phyloP scores from a whole-genome alignment of 306 rosid genomes.

The Comarum palustre region DNA sequence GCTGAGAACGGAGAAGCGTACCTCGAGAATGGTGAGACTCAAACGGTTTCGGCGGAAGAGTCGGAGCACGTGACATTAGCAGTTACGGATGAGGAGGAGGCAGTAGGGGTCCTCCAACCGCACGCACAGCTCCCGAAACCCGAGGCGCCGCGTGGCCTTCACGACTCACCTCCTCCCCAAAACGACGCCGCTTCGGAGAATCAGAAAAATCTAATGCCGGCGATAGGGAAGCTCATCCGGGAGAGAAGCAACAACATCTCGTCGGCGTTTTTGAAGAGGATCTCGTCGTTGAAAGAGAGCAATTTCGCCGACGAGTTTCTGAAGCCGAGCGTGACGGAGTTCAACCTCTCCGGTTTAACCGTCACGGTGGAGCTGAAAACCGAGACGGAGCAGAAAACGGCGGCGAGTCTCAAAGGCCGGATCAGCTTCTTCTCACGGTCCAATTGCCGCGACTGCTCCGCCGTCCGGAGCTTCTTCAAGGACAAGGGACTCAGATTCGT shows the following conservation, averaged over 20 bases:
- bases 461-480: slow-evolving; percentile 62
- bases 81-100: not conserved
- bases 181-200: slow-evolving; percentile 10
- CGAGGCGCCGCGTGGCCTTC: slow-evolving; percentile 49
- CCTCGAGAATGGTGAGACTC: not conserved
- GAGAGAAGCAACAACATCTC: slow-evolving; percentile 57
- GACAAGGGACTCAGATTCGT: slow-evolving; percentile 58
- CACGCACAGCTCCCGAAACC: slow-evolving; percentile 76
- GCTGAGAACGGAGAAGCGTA: not conserved
- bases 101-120: slow-evolving; percentile 29
- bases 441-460: slow-evolving; percentile 77
- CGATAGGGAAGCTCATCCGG: slow-evolving; percentile 62
- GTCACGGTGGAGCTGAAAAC: slow-evolving; percentile 53
- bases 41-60: slow-evolving; percentile 8
- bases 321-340: slow-evolving; percentile 47
- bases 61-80: not conserved
- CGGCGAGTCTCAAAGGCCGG: slow-evolving; percentile 48
- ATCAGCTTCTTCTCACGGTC: slow-evolving; percentile 86
- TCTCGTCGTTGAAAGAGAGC: slow-evolving; percentile 49
- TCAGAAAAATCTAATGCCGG: slow-evolving; percentile 36
- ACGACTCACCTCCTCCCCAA: not conserved
- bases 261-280: slow-evolving; percentile 47
- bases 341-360: slow-evolving; percentile 58
- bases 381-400: slow-evolving; percentile 13
- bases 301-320: slow-evolving; percentile 12